Percentiles rank a stretch among this genome's conserved stretches.
phyloP scores from a whole-genome alignment of 202 grass and related monocot genomes.

The Saccharum hybrid region DNA sequence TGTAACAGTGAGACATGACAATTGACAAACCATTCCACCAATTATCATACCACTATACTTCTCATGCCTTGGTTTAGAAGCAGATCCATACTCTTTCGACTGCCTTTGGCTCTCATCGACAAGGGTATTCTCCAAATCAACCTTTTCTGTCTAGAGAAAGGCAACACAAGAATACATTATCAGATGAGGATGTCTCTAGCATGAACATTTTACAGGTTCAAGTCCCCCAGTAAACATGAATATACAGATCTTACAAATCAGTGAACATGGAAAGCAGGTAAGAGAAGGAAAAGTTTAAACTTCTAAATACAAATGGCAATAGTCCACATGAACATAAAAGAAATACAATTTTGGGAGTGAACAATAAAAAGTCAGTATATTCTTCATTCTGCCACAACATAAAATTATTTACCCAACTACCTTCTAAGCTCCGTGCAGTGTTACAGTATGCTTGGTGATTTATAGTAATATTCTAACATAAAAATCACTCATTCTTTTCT shows the following conservation, averaged over 20 bases:
- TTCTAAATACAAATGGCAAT: conserved; percentile 18
- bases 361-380: not conserved
- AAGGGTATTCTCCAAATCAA: conserved; percentile 99
- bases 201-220: conserved; percentile 17
- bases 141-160: conserved; percentile 98
- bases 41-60: conserved; percentile 90
- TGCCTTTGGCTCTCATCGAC: conserved; percentile 97
- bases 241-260: conserved; percentile 20
- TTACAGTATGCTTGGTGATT: conserved; percentile 1
- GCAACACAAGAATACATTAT: conserved; percentile 47
- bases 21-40: conserved; percentile 59
- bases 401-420: not conserved
- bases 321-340: conserved; percentile 20
- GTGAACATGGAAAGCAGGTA: not conserved
- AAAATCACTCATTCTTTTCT: not conserved
- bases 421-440: not conserved
- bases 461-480: not conserved
- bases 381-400: not conserved
- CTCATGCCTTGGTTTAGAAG: conserved; percentile 85
- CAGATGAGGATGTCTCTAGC: conserved; percentile 34
- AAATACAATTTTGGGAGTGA: not conserved
- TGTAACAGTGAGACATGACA: conserved; percentile 26
- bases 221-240: conserved; percentile 19
- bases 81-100: conserved; percentile 83
- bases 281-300: not conserved